phyloP scores from a whole-genome alignment of 2,329 filamentous ascomycete genomes.

The Colletotrichum sidae region DNA sequence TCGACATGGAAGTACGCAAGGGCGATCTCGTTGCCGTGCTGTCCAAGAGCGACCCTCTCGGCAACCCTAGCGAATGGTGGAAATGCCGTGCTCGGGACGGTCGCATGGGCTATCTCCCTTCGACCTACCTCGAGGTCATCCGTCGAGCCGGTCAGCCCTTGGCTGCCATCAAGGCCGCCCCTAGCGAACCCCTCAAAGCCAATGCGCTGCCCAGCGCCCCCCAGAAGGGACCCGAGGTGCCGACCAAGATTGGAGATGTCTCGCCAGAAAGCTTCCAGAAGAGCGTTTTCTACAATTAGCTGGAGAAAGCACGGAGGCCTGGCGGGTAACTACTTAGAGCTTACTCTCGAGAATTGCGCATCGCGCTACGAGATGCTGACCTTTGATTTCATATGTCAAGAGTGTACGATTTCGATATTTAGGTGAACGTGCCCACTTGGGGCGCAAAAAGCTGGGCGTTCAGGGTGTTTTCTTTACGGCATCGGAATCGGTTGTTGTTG shows the following conservation, averaged over 20 bases:
- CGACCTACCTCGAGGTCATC: slow-evolving; percentile 86
- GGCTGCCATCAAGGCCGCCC: slow-evolving; percentile 63
- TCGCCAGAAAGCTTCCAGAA: slow-evolving; percentile 68
- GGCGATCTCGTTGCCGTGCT: slow-evolving; percentile 95
- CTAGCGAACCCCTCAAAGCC: slow-evolving; percentile 58
- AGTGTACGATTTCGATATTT: slow-evolving; percentile 27
- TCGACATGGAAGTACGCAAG: slow-evolving; percentile 93
- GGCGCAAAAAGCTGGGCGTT: slow-evolving; percentile 39
- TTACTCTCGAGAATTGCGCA: background rate
- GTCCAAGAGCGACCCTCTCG: slow-evolving; percentile 90
- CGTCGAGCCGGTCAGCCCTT: slow-evolving; percentile 63
- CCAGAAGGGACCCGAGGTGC: slow-evolving; percentile 42
- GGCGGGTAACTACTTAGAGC: background rate
- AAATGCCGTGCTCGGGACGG: slow-evolving; percentile 91
- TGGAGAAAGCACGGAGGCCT: background rate
- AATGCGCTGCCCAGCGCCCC: slow-evolving; percentile 63
- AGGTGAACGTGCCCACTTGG: slow-evolving; percentile 2
- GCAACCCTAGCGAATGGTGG: slow-evolving; percentile 97
- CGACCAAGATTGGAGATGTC: slow-evolving; percentile 64
- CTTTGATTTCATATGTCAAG: slow-evolving; percentile 29
- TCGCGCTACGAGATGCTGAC: background rate
- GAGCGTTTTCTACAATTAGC: slow-evolving; percentile 68
- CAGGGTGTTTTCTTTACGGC: slow-evolving; percentile 17
- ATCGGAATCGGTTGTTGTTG: slow-evolving; percentile 15
- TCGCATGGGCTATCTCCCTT: slow-evolving; percentile 89